A percentile compares a stretch with the other conserved stretches of the same genome.
These are phyloP conservation scores for Pichia sp. DNA, from an alignment of 1,139 yeast genomes.

Conservation along the genomic window DNA sequence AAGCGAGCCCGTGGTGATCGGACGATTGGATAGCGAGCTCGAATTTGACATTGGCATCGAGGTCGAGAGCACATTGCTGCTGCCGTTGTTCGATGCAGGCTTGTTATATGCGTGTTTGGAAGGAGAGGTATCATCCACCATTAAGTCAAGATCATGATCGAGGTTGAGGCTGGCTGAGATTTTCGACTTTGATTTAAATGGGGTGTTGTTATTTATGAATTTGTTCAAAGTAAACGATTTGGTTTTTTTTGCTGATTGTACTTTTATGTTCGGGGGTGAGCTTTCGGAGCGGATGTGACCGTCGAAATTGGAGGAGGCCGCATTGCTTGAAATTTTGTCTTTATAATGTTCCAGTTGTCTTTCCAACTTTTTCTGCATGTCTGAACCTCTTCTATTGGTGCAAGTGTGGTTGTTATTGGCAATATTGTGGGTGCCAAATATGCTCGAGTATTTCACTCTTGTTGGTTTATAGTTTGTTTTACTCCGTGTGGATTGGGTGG, in stretches of 20 bases:
- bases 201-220: neutral
- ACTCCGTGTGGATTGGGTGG: neutral
- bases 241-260: conserved; percentile 5
- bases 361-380: conserved; percentile 15
- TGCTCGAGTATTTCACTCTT: conserved; percentile 8
- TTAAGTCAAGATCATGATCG: neutral
- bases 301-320: conserved; percentile 1
- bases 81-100: neutral
- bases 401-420: neutral
- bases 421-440: conserved; percentile 4
- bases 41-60: neutral
- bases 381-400: conserved; percentile 8
- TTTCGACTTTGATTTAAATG: neutral
- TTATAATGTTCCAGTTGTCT: conserved; percentile 13
- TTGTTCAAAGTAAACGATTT: conserved; percentile 8
- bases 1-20: conserved; percentile 10
- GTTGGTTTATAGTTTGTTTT: conserved; percentile 4
- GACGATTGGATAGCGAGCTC: conserved; percentile 3
- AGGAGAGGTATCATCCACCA: conserved; percentile 23
- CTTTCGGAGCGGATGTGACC: neutral
- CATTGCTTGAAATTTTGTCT: conserved; percentile 11
- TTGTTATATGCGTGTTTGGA: conserved; percentile 16
- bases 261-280: neutral
- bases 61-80: neutral
- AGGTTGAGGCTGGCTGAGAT: neutral